A percentile compares a stretch with the other conserved stretches of the same genome.
Conservation (phyloP, 2,329 filamentous ascomycete genomes). For the Polychaeton citri region DNA sequence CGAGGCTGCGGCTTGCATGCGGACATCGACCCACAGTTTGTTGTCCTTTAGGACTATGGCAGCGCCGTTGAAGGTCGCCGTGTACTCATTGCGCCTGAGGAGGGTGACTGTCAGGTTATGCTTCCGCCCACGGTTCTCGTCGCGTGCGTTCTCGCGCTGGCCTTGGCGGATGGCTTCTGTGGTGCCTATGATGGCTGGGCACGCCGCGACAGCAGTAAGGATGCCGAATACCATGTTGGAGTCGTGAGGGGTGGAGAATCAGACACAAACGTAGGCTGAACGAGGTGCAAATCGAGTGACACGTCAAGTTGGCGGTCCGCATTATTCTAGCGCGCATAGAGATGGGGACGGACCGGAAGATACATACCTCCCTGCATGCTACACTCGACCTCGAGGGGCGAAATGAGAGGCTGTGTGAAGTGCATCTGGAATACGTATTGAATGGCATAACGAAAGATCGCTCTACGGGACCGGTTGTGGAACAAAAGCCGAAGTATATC, state of each 20-base stretch:
- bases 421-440: too few relatives aligned
- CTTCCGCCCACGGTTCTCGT: conserved; percentile 20
- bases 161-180: conserved; percentile 21
- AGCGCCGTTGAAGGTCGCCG: conserved; percentile 15
- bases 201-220: conserved; percentile 18
- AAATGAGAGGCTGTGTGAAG: too few relatives aligned
- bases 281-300: too few relatives aligned
- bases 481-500: not conserved
- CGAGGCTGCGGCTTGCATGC: conserved; percentile 2
- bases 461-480: not conserved
- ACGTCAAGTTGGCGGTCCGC: too few relatives aligned
- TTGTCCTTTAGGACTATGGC: conserved; percentile 16
- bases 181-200: conserved; percentile 22
- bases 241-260: not conserved
- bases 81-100: conserved; percentile 12
- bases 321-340: too few relatives aligned
- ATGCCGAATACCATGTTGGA: conserved; percentile 18
- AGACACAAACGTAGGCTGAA: too few relatives aligned
- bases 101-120: conserved; percentile 17
- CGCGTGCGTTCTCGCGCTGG: conserved; percentile 18
- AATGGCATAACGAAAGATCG: too few relatives aligned
- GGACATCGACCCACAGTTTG: conserved; percentile 7
- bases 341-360: too few relatives aligned
- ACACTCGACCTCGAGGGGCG: too few relatives aligned
- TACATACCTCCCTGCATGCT: too few relatives aligned